Evolutionary conservation across 2,329 filamentous ascomycete species (phyloP), one percentile per base, ranked within the genome.

Genomic region (Macrophomina pseudophaseolina): DNA sequence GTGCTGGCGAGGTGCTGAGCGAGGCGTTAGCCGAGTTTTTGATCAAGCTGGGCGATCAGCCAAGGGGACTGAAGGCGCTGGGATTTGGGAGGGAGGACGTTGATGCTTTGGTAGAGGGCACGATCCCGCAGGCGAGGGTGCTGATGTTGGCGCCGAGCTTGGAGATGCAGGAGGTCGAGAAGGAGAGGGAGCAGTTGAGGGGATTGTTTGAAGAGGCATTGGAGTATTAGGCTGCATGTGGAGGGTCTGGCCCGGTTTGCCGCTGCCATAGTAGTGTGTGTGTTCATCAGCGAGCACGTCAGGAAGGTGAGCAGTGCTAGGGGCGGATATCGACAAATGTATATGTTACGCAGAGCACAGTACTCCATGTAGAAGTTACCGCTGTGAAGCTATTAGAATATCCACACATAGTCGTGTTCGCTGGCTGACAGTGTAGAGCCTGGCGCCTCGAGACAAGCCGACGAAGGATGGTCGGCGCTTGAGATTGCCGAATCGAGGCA

Each of bases 101-200:
- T 18, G 92, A 96, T 70, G 87, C 83, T 9, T 81, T 99, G 69
- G 93, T 99, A 1, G 94, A 98, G 79, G 96, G 95, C 1, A 99
- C 95, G 0, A 89, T 99, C 69, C 95, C 95, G 5, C 95, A 99
- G 82, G 88, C 88, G 66, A 85, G 95, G 70, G 96, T 99, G 65
- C 78, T 99, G 74, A 95, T 94, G 90, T 81, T 99, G 69, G 95
- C 95, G 35, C 96, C 95, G 0, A 93, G 87, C 32, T 78, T 99
- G 68, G 82, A 83, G 56, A 81, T 74, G 68, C 74, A 74, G 59
- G 79, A 83, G 65, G 71, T 80, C 12, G 80, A 83, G 52, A 79
- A 76, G 54, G 82, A 85, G 74, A 79, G 82, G 70, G 82, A 84
- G 74, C 82, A 84, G 69, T 68, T 85, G 71, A 75, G 78, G 62